Evolutionary conservation across 2,329 filamentous ascomycete species (phyloP), one percentile per base, ranked within the genome.

Genomic region (Cordyceps cateniannulata): DNA sequence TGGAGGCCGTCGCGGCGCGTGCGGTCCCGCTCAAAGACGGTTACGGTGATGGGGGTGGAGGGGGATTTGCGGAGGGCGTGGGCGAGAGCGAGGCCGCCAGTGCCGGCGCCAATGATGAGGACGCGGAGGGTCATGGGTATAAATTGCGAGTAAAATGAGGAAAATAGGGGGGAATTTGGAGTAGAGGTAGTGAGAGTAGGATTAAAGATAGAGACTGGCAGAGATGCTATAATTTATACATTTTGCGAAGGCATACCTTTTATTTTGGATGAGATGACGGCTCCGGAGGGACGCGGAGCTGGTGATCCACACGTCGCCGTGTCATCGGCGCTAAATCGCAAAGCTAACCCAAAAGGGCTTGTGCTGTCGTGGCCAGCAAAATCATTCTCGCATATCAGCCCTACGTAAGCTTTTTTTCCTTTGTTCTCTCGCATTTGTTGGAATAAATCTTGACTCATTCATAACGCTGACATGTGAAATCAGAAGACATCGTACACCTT

Each of bases 21-120:
- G 20, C 61, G 47, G 47, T 65, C 62, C n/a, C 65, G 63, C 58
- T 66, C 65, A 32, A 63, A 66, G 40, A 66, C 54, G 20, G 61
- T 49, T 29, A 65, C 62, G 7, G 61, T 49, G 9, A 66, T 25
- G 35, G 62, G 50, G 40, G 62, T 48, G 3, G 20, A 5, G 14
- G 59, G 14, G 14, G 59, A 61, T 16, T 63, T 62, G n/a, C 48
- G 59, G n/a, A 66, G 45, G 22, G 60, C 60, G 25, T 66, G 65
- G 4, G 62, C 65, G 10, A 66, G 50, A 4, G 65, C 58, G 18
- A 66, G 62, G 20, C 65, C 65, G 8, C 51, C 65, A 1, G 64
- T 57, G 52, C 65, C 65, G 22, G 60, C 65, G 24, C 65, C 65
- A 45, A 65, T 61, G 50, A 66, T 66, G 56, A 65, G 47, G 35